Evolutionary conservation across 331 rosid genomes (phyloP).

Genomic region (Erythrophleum ivorense): DNA sequence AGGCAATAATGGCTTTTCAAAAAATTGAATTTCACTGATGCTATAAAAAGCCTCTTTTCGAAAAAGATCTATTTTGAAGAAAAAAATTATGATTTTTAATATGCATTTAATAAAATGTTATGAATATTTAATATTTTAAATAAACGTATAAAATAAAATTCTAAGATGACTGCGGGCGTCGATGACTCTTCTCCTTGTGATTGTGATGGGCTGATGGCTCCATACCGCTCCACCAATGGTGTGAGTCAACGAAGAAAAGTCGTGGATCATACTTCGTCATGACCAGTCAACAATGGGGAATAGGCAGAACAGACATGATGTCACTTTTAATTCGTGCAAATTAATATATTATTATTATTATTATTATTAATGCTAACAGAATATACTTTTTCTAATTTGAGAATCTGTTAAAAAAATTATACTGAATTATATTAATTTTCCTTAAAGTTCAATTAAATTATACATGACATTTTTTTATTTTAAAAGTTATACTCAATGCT

Average conservation of each 20-base stretch:
- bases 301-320: not conserved
- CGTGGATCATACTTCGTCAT: not conserved
- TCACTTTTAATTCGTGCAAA: not conserved
- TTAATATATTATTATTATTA: no score
- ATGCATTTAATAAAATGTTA: not conserved
- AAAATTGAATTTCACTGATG: no score
- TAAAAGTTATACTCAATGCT: no score
- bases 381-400: no score
- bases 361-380: no score
- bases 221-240: no score
- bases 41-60: no score
- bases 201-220: not conserved
- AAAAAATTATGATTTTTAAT: no score
- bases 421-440: no score
- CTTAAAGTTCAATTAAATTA: not conserved
- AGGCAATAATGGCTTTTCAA: no score
- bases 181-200: not conserved
- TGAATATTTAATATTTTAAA: not conserved
- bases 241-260: not conserved
- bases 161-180: not conserved
- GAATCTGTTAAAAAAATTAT: no score
- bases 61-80: not conserved
- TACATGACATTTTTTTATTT: not conserved
- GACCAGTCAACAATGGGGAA: not conserved
- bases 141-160: not conserved